Conservation (phyloP, 2,329 filamentous ascomycete genomes). For the Ophiostoma tasmaniense region DNA sequence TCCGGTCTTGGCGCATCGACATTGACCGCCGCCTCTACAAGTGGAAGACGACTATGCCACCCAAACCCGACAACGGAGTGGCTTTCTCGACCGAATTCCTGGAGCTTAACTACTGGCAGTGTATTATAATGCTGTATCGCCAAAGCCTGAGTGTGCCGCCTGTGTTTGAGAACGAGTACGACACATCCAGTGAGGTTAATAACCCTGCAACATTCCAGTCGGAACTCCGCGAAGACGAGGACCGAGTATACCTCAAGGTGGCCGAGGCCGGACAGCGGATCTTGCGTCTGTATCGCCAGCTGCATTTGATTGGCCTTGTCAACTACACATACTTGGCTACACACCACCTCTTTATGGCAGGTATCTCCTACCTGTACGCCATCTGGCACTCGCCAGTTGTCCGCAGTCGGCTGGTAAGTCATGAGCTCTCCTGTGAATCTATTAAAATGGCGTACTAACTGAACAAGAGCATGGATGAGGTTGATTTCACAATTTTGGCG, state of each 20-base stretch:
- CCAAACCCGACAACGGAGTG: slow-evolving; percentile 71
- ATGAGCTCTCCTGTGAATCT: too few species aligned
- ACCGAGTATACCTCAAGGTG: slow-evolving; percentile 86
- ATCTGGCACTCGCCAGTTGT: slow-evolving; percentile 94
- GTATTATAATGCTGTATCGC: slow-evolving; percentile 88
- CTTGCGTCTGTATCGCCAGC: slow-evolving; percentile 72
- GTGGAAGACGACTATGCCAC: slow-evolving; percentile 80
- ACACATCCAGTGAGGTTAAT: slow-evolving; percentile 55
- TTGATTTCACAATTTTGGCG: slow-evolving; percentile 92
- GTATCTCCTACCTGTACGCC: slow-evolving; percentile 90
- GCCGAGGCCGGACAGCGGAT: slow-evolving; percentile 93
- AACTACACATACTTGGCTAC: slow-evolving; percentile 96
- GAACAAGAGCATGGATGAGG: slow-evolving; percentile 67
- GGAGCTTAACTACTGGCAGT: slow-evolving; percentile 96
- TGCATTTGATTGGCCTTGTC: slow-evolving; percentile 80
- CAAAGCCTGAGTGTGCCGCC: slow-evolving; percentile 82
- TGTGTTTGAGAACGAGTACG: slow-evolving; percentile 71
- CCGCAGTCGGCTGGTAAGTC: slow-evolving; percentile 56
- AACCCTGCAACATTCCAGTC: slow-evolving; percentile 53
- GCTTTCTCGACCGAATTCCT: slow-evolving; percentile 83
- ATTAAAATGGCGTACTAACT: not conserved
- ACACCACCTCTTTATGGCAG: slow-evolving; percentile 95
- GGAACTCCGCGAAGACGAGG: slow-evolving; percentile 71
- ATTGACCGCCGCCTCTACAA: slow-evolving; percentile 74
- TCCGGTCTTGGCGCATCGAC: slow-evolving; percentile 79